Base-by-base conservation (phyloP, 2,329 filamentous ascomycete genomes). In the Botryotinia narcissicola region DNA sequence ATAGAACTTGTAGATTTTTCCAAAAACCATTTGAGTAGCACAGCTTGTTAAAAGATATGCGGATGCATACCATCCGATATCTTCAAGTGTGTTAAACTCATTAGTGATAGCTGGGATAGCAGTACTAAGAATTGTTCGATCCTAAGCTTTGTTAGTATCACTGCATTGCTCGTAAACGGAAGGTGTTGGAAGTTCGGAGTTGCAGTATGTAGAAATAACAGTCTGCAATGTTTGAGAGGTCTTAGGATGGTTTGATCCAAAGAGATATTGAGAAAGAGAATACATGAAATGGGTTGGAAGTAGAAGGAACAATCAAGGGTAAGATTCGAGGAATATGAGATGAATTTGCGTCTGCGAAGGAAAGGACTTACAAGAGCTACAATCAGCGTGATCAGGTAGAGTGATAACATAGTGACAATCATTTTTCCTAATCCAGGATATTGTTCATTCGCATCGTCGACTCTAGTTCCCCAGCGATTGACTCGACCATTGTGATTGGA, bases 41-140 rank as follows among this genome's bases (percentile, higher is more conserved):
- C 75, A 78, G 44, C 79, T 76, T 60, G 82, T 83, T 67, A 84
- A 78, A 64, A 83, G 74, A 73, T 83, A 83, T 16, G 82, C 78
- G 73, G 80, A 81, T 3, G 82, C 83, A 73, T 85, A 85, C 84
- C 84, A 86, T 54, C 83, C 84, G 10, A 86, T 81, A 75, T 86
- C 84, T 25, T 80, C 78, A 4, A 85, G 79, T 32, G 83, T 81
- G 63, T 83, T 79, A 76, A 83, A 82, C 10, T 82, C 77, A 73
- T 82, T 79, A 1, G 81, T 82, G 44, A 83, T 83, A 46, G 80
- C 79, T 1, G 82, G 82, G 48, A 83, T 83, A 9, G 82, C 82
- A 10, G 82, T 83, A 20, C 79, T 80, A 63, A 83, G 78, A 64
- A 82, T 82, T 12, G 82, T 82, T 72, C 80, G 78, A 75, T 83